phyloP scores from a whole-genome alignment of 768 basidiomycete genomes.

The Candolleomyces aberdarensis region DNA sequence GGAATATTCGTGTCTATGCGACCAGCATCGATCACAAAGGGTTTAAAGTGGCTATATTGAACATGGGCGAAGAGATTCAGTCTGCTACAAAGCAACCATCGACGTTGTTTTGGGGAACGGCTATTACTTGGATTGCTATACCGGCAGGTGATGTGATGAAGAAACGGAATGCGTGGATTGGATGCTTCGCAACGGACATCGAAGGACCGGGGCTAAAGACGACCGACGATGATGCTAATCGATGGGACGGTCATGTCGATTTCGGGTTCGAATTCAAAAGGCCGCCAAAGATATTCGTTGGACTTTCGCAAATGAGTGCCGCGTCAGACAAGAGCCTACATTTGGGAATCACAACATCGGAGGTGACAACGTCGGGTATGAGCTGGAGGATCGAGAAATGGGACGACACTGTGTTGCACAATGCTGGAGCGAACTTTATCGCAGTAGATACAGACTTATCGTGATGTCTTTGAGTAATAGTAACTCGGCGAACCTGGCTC shows the following conservation, averaged over 20 bases:
- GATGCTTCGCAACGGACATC: not conserved
- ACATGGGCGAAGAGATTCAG: no score
- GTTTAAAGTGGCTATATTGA: no score
- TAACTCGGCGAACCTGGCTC: no score
- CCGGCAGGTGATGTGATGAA: not conserved
- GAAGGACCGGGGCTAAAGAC: not conserved
- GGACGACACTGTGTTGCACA: not conserved
- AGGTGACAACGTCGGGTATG: not conserved
- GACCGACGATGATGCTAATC: not conserved
- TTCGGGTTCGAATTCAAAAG: conserved; percentile 1
- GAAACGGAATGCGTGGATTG: not conserved
- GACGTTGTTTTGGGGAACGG: no score
- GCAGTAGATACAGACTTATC: not conserved
- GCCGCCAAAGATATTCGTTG: not conserved
- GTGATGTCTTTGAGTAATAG: no score
- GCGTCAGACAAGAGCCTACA: not conserved
- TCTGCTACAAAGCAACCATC: no score
- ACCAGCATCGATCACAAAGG: no score
- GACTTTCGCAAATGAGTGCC: not conserved
- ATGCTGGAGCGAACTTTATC: not conserved
- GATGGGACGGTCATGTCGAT: not conserved
- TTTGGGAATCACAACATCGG: not conserved
- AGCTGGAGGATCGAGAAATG: conserved; percentile 1
- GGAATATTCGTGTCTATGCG: no score
- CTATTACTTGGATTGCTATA: not conserved